Percentiles rank a stretch among this genome's conserved stretches.
phyloP scores from a whole-genome alignment of 257 asterid species.

The Leonotis leonurus region DNA sequence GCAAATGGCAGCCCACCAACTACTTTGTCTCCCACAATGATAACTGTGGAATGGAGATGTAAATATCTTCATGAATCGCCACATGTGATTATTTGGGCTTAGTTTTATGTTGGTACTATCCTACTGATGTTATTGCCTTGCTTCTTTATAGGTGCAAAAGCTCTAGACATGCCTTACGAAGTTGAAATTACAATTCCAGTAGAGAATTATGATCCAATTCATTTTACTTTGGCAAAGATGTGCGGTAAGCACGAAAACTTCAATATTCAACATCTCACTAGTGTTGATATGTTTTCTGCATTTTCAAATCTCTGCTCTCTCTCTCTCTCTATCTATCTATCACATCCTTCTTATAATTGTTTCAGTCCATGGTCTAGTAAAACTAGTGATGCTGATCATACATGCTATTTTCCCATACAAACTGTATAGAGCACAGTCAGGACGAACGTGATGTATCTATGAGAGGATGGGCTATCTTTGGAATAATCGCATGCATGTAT shows the following conservation, averaged over 20 bases:
- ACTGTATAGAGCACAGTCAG: constrained; percentile 48
- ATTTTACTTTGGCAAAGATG: constrained; percentile 66
- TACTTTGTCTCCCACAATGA: constrained; percentile 71
- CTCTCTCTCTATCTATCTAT: neutral
- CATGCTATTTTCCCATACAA: neutral
- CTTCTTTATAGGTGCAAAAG: constrained; percentile 52
- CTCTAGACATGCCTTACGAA: constrained; percentile 62
- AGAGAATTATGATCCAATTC: constrained; percentile 64
- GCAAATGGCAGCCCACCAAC: constrained; percentile 77
- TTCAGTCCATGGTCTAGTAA: constrained; percentile 4
- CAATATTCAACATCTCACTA: constrained; percentile 14
- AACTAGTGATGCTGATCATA: constrained; percentile 7
- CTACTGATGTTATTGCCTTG: constrained; percentile 19
- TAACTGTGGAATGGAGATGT: constrained; percentile 80
- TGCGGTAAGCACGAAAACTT: constrained; percentile 52
- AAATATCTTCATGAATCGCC: constrained; percentile 14
- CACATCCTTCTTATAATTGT: constrained; percentile 6
- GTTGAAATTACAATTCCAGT: constrained; percentile 79
- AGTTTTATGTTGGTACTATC: constrained; percentile 4
- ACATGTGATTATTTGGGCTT: neutral
- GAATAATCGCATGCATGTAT: constrained; percentile 80
- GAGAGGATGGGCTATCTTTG: constrained; percentile 89
- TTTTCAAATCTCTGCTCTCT: neutral
- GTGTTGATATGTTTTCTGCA: neutral
- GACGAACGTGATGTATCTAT: constrained; percentile 43